These are phyloP conservation scores for Phaeosphaeriaceae sp. DNA, from an alignment of 2,329 filamentous ascomycete species.

Conservation along the genomic window DNA sequence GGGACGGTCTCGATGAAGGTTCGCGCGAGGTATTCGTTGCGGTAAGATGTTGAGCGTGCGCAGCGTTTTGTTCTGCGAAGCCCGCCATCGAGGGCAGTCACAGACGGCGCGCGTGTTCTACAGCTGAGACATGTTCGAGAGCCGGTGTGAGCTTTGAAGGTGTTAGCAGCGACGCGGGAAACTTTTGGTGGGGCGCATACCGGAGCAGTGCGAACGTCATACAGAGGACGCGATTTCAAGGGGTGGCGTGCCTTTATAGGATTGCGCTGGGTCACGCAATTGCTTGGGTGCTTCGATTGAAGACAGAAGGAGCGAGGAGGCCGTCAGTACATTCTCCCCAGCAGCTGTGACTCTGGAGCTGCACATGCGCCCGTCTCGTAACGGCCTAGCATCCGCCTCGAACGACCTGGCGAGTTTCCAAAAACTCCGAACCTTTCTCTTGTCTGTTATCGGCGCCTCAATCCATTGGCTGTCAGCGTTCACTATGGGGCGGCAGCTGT, in stretches of 20 bases:
- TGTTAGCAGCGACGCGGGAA: slow-evolving; percentile 32
- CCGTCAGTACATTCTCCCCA: slow-evolving; percentile 11
- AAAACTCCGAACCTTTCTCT: not conserved
- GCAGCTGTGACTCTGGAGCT: slow-evolving; percentile 34
- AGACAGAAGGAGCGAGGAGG: slow-evolving; percentile 25
- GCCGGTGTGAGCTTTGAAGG: slow-evolving; percentile 25
- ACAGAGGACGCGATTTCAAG: slow-evolving; percentile 18
- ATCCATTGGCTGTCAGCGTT: slow-evolving; percentile 21
- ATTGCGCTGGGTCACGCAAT: slow-evolving; percentile 16
- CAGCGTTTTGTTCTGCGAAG: slow-evolving; percentile 33
- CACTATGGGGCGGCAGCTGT: not conserved
- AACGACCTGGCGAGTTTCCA: slow-evolving; percentile 10
- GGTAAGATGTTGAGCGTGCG: slow-evolving; percentile 22
- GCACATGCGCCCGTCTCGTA: slow-evolving; percentile 23
- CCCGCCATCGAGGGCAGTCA: slow-evolving; percentile 49
- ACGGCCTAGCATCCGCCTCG: slow-evolving; percentile 19
- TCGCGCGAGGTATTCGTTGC: slow-evolving; percentile 21
- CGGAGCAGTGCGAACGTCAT: slow-evolving; percentile 29
- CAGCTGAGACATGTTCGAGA: slow-evolving; percentile 36
- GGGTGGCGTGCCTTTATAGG: slow-evolving; percentile 25
- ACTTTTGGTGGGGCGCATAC: slow-evolving; percentile 37
- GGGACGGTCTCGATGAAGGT: slow-evolving; percentile 35
- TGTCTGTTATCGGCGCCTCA: not conserved
- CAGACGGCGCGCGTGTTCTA: slow-evolving; percentile 35
- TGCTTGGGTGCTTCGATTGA: slow-evolving; percentile 19